Percentiles rank a stretch among this genome's conserved stretches.
phyloP scores from a whole-genome alignment of 208 protist species.

The Endotrypanum monterogeii region DNA sequence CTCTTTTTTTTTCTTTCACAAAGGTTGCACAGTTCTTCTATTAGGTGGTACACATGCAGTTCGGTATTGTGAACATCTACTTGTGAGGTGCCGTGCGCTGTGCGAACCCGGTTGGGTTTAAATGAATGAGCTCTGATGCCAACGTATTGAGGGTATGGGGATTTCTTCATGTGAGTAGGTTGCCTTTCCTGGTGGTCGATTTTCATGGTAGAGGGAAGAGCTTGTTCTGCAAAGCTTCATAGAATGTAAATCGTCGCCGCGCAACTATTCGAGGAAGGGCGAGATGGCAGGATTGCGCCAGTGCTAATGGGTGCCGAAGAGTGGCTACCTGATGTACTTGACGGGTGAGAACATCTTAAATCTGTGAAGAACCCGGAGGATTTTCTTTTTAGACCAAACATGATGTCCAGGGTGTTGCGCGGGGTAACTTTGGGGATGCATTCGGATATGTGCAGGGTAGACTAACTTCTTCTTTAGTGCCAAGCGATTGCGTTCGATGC shows the following conservation, averaged over 20 bases:
- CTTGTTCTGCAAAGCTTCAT: constrained; percentile 17
- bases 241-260: constrained; percentile 25
- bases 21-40: constrained; percentile 61
- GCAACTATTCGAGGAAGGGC: constrained; percentile 34
- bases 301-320: constrained; percentile 54
- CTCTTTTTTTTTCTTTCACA: constrained; percentile 41
- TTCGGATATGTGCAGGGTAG: constrained; percentile 63
- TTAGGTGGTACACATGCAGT: constrained; percentile 44
- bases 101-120: constrained; percentile 47
- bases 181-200: constrained; percentile 51
- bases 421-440: constrained; percentile 72
- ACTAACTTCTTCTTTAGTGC: constrained; percentile 52
- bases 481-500: constrained; percentile 63
- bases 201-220: constrained; percentile 34
- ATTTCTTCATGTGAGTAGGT: constrained; percentile 52
- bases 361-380: constrained; percentile 71
- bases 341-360: constrained; percentile 61
- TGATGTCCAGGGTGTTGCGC: constrained; percentile 76
- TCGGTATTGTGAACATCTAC: constrained; percentile 27
- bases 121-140: constrained; percentile 36
- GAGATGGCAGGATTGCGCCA: constrained; percentile 60
- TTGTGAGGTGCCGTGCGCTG: constrained; percentile 46
- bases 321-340: constrained; percentile 64
- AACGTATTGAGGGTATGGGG: constrained; percentile 33
- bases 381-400: constrained; percentile 55